Evolutionary conservation across 1,139 yeast species (phyloP).

Genomic region (Pichia cactophila): DNA sequence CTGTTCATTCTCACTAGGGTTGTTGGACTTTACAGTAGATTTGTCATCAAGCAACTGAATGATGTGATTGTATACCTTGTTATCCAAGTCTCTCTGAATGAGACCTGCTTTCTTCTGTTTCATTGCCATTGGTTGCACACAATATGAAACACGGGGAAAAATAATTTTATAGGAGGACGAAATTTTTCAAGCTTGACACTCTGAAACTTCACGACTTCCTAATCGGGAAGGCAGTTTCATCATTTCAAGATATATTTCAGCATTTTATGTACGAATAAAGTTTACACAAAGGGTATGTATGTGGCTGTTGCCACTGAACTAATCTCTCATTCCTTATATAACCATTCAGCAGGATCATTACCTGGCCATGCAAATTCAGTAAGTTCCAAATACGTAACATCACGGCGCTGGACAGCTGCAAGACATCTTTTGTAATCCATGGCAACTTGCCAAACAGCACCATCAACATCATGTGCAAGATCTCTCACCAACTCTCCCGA

Average conservation of each 20-base stretch:
- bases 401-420: constrained; percentile 79
- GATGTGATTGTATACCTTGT: constrained; percentile 30
- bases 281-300: background rate
- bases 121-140: background rate
- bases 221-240: background rate
- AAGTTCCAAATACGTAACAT: constrained; percentile 51
- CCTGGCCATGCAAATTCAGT: background rate
- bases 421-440: constrained; percentile 81
- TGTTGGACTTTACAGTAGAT: constrained; percentile 21
- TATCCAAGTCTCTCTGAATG: constrained; percentile 26
- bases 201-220: background rate
- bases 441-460: constrained; percentile 91
- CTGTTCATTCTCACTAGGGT: constrained; percentile 14
- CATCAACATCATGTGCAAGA: constrained; percentile 64
- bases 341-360: background rate
- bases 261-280: background rate
- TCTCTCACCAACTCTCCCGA: constrained; percentile 74
- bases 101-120: constrained; percentile 17
- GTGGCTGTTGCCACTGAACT: background rate
- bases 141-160: background rate
- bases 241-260: background rate
- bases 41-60: constrained; percentile 26
- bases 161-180: background rate
- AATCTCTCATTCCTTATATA: background rate
- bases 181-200: background rate